phyloP scores from a whole-genome alignment of 768 basidiomycete species.

The Termitomyces sp. region DNA sequence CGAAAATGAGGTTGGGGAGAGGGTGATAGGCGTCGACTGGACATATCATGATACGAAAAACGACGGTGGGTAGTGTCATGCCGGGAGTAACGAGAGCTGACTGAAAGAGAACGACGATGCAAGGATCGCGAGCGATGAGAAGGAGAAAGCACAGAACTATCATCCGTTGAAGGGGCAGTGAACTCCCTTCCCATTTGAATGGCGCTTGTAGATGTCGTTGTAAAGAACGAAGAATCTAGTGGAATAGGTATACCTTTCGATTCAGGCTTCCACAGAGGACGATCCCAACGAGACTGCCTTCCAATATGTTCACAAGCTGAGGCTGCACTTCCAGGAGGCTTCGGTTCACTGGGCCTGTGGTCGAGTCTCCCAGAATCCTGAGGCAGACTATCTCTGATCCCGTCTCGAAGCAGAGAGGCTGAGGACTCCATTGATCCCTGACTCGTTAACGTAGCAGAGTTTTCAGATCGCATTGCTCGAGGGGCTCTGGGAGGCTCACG shows the following conservation, averaged over 20 bases:
- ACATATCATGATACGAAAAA: background rate
- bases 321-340: background rate
- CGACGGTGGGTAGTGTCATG: background rate
- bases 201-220: background rate
- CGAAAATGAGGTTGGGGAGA: constrained; percentile 3
- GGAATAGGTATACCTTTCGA: constrained; percentile 11
- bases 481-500: constrained; percentile 14
- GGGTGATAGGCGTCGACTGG: background rate
- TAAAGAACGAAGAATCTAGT: constrained; percentile 12
- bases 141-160: background rate
- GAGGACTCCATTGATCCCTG: background rate
- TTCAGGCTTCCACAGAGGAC: background rate
- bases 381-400: background rate
- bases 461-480: constrained; percentile 13
- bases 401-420: background rate
- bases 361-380: background rate
- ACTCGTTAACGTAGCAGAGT: background rate
- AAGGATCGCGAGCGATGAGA: background rate
- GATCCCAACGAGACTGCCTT: background rate
- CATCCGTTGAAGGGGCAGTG: constrained; percentile 1
- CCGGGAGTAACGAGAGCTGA: background rate
- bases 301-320: background rate
- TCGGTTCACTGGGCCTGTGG: background rate
- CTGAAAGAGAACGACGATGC: constrained; percentile 2
- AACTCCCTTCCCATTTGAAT: background rate